A percentile compares a stretch with the other conserved stretches of the same genome.
Evolutionary conservation across 352 stramenopile genomes (phyloP).

Genomic region (Blastocystis sp.): DNA sequence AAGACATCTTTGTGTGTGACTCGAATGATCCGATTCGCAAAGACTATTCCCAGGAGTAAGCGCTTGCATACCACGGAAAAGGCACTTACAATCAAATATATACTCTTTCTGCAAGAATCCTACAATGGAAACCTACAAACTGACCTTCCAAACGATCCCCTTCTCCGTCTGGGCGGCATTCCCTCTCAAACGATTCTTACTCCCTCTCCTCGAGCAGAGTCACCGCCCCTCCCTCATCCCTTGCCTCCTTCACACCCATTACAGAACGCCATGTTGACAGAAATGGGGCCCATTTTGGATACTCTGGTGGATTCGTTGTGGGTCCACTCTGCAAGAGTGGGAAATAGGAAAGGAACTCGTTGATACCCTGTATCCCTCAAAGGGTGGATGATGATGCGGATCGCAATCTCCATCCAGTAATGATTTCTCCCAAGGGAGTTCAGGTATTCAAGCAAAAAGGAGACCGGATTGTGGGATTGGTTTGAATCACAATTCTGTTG

Average conservation of each 20-base stretch:
- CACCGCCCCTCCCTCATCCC: background rate
- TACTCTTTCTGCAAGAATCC: background rate
- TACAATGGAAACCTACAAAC: background rate
- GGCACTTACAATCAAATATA: background rate
- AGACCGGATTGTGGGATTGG: too few species aligned
- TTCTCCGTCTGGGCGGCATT: too few species aligned
- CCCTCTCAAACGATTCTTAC: too few species aligned
- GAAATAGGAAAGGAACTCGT: too few species aligned
- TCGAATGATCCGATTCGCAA: background rate
- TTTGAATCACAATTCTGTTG: too few species aligned
- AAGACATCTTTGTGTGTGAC: constrained; percentile 8
- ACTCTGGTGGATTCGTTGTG: background rate
- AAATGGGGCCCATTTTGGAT: background rate
- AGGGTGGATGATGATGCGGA: too few species aligned
- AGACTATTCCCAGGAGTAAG: background rate
- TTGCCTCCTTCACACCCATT: background rate
- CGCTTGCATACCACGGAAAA: background rate
- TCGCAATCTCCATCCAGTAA: too few species aligned
- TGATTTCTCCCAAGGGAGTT: too few species aligned
- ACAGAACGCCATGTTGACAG: background rate
- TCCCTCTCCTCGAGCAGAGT: too few species aligned
- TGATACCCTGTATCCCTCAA: too few species aligned
- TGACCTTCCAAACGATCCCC: background rate
- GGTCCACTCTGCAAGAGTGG: too few species aligned
- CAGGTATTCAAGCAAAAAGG: too few species aligned